Conservation (phyloP, 805 yeast species). For the Naumovozyma baii region DNA sequence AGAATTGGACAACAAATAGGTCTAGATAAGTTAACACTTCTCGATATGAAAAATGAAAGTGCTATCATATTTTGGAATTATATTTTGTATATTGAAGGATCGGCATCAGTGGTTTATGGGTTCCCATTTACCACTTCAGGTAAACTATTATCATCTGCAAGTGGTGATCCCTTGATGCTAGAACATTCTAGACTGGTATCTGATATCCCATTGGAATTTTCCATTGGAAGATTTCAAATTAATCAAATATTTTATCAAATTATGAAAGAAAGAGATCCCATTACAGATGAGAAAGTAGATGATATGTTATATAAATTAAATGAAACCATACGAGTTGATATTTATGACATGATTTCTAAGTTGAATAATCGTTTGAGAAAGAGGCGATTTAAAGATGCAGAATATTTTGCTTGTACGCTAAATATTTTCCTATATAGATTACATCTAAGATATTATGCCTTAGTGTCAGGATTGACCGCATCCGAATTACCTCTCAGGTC, state of each 20-base stretch:
- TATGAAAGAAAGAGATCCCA: conserved; percentile 6
- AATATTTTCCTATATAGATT: conserved; percentile 19
- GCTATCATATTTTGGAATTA: conserved; percentile 17
- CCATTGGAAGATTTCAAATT: conserved; percentile 20
- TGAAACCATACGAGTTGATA: not conserved
- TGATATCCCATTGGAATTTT: conserved; percentile 12
- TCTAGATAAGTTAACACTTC: conserved; percentile 7
- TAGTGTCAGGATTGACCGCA: conserved; percentile 6
- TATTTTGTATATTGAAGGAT: conserved; percentile 22
- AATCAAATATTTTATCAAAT: conserved; percentile 14
- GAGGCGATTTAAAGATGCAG: conserved; percentile 4
- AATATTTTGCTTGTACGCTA: conserved; percentile 19
- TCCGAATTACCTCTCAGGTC: too few species aligned
- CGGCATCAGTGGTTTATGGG: conserved; percentile 26
- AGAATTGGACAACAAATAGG: conserved; percentile 24
- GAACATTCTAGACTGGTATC: not conserved
- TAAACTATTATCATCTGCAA: not conserved
- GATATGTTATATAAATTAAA: not conserved
- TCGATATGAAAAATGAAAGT: not conserved
- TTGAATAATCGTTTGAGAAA: conserved; percentile 7
- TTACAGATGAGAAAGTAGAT: not conserved
- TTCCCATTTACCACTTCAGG: conserved; percentile 16
- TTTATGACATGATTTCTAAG: conserved; percentile 9
- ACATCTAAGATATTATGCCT: conserved; percentile 18
- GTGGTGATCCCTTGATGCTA: not conserved